These are phyloP conservation scores for Betula pendula DNA, from an alignment of 306 rosid genomes.

Conservation along the genomic window DNA sequence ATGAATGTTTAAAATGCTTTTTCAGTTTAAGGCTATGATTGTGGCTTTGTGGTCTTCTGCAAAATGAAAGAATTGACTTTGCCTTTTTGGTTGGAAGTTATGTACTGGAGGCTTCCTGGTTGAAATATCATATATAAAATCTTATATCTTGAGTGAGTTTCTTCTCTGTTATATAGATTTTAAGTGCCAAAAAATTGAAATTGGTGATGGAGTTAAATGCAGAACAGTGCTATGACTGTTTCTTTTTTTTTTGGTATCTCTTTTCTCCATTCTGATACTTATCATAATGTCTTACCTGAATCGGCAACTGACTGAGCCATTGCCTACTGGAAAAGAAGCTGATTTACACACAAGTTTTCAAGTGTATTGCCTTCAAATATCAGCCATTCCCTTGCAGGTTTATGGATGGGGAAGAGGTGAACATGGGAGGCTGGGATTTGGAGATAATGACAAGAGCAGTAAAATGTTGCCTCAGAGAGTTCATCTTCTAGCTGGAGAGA, in stretches of 20 bases:
- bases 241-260: not conserved
- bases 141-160: not conserved
- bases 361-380: not conserved
- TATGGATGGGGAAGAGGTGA: slow-evolving; percentile 99
- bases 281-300: not conserved
- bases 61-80: not conserved
- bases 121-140: not conserved
- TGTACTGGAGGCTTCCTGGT: not conserved
- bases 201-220: not conserved
- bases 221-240: not conserved
- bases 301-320: not conserved
- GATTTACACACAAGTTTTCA: not conserved
- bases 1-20: not conserved
- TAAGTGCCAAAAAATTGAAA: not conserved
- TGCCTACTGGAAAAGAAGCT: not conserved
- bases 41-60: not conserved
- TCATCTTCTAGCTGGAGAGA: slow-evolving; percentile 86
- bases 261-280: not conserved
- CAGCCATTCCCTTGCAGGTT: slow-evolving; percentile 55
- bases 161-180: not conserved
- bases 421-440: slow-evolving; percentile 98
- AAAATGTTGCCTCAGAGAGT: slow-evolving; percentile 97
- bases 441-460: slow-evolving; percentile 97
- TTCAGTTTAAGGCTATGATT: not conserved
- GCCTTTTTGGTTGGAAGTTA: not conserved